These are phyloP conservation scores for Tolypocladium album DNA, from an alignment of 2,329 filamentous ascomycete species.

Conservation along the genomic window DNA sequence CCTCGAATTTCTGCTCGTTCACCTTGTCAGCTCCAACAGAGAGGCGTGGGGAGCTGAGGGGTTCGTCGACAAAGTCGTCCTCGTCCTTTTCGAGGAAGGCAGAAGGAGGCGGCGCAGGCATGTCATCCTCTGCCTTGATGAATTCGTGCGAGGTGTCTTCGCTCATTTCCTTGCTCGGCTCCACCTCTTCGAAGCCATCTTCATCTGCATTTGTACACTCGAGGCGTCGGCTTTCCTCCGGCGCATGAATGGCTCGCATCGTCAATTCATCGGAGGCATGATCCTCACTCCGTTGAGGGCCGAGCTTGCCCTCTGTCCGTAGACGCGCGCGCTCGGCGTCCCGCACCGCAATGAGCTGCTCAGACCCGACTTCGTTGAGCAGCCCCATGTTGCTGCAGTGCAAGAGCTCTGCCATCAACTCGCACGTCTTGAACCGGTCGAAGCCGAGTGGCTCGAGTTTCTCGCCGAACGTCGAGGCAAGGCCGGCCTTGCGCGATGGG, in stretches of 20 bases:
- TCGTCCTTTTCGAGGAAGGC: constrained; percentile 42
- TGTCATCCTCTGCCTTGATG: constrained; percentile 48
- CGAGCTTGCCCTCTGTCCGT: constrained; percentile 64
- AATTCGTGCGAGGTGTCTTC: constrained; percentile 64
- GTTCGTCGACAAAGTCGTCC: constrained; percentile 70
- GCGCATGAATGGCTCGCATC: constrained; percentile 41
- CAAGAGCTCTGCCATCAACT: constrained; percentile 92
- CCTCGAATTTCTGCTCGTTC: constrained; percentile 40
- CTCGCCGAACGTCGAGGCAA: constrained; percentile 81
- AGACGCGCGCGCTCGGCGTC: constrained; percentile 75
- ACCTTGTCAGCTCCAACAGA: constrained; percentile 48
- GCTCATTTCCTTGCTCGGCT: constrained; percentile 55
- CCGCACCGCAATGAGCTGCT: constrained; percentile 70
- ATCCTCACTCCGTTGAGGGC: constrained; percentile 26
- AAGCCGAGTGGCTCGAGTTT: constrained; percentile 93
- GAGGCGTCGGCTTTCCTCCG: constrained; percentile 56
- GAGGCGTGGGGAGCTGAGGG: constrained; percentile 57
- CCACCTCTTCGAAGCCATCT: constrained; percentile 89
- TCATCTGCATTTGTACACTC: constrained; percentile 76
- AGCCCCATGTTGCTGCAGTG: constrained; percentile 99
- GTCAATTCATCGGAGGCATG: constrained; percentile 46
- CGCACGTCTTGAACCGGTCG: constrained; percentile 96
- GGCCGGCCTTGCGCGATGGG: constrained; percentile 58
- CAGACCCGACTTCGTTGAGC: constrained; percentile 82
- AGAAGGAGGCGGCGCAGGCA: constrained; percentile 18